A percentile compares a stretch with the other conserved stretches of the same genome.
These are phyloP conservation scores for Globisporangium apiculatum DNA, from an alignment of 352 stramenopile genomes.

Conservation along the genomic window DNA sequence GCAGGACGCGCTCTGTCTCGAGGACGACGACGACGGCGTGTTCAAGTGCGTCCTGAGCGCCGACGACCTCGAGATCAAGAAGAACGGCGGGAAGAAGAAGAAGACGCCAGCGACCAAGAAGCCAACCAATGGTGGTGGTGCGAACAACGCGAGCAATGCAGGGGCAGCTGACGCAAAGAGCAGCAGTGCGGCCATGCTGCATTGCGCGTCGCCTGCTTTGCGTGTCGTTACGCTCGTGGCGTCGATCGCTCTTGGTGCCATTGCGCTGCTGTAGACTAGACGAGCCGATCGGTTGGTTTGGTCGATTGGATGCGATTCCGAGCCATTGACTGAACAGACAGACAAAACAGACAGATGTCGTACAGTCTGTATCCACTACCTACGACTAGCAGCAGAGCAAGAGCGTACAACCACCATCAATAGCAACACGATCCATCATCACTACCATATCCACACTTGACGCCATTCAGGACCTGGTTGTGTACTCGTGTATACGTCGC, in stretches of 20 bases:
- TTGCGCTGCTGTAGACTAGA: conserved; percentile 4
- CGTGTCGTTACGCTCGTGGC: conserved; percentile 8
- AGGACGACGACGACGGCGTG: conserved; percentile 52
- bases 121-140: neutral
- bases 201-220: neutral
- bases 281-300: neutral
- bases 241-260: conserved; percentile 2
- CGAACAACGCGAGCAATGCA: neutral
- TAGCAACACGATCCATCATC: too few species aligned
- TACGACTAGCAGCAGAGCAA: too few species aligned
- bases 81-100: conserved; percentile 35
- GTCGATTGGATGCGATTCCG: too few species aligned
- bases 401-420: too few species aligned
- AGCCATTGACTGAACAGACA: too few species aligned
- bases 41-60: conserved; percentile 72
- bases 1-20: conserved; percentile 50
- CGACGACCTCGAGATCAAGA: conserved; percentile 56
- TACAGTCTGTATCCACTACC: too few species aligned
- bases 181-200: neutral
- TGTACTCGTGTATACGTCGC: too few species aligned
- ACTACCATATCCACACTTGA: too few species aligned
- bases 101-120: conserved; percentile 16
- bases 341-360: too few species aligned
- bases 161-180: neutral
- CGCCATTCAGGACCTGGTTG: too few species aligned